These are phyloP conservation scores for Pinus tabuliformis DNA, from an alignment of 75 land plant species.

Conservation along the genomic window DNA sequence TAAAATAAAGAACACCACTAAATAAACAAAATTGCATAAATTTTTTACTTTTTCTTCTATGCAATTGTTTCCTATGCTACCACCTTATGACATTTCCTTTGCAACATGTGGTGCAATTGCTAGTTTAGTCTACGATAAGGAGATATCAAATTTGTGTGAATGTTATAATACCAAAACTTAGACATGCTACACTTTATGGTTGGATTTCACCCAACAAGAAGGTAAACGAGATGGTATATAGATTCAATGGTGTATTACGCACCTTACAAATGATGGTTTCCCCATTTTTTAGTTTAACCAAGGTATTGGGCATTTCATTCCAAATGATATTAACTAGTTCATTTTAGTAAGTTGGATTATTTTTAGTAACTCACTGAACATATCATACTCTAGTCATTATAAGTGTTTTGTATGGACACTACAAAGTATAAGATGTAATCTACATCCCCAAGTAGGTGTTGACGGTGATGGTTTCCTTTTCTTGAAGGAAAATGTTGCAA, in stretches of 20 bases:
- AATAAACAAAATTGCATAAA: too few relatives aligned
- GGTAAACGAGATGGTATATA: conserved; percentile 95
- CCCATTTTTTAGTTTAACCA: conserved; percentile 85
- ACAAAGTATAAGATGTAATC: neutral
- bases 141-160: too few relatives aligned
- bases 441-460: conserved; percentile 59
- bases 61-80: too few relatives aligned
- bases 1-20: too few relatives aligned
- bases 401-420: neutral
- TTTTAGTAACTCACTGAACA: neutral
- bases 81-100: too few relatives aligned
- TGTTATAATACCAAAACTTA: too few relatives aligned
- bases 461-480: conserved; percentile 84
- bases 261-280: conserved; percentile 85
- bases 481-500: conserved; percentile 84
- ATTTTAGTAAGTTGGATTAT: neutral
- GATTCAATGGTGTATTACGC: conserved; percentile 99
- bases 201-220: conserved; percentile 89
- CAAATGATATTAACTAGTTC: too few relatives aligned
- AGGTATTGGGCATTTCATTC: conserved; percentile 32
- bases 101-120: too few relatives aligned
- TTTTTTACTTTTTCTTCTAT: too few relatives aligned
- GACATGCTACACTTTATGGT: neutral
- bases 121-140: too few relatives aligned
- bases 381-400: neutral